These are phyloP conservation scores for Arthroderma sp. DNA, from an alignment of 2,329 filamentous ascomycete genomes.

Conservation along the genomic window DNA sequence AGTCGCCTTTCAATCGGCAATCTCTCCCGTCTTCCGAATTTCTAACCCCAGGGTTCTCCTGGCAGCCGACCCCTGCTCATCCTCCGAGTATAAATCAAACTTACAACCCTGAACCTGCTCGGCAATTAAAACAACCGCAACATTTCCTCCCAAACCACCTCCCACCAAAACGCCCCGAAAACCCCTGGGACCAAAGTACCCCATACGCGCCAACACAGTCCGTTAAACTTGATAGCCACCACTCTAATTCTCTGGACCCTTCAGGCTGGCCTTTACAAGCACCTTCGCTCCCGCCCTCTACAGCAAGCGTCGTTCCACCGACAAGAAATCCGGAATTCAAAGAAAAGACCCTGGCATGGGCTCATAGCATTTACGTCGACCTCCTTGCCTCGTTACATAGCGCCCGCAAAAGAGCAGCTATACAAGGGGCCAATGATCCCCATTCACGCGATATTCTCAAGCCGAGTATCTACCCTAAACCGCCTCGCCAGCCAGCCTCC, in stretches of 20 bases:
- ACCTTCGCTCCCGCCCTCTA: conserved; percentile 13
- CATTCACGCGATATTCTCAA: conserved; percentile 34
- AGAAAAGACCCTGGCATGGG: conserved; percentile 54
- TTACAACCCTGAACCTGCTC: conserved; percentile 17
- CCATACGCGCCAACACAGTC: conserved; percentile 11
- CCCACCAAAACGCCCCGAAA: conserved; percentile 12
- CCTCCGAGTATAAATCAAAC: conserved; percentile 7
- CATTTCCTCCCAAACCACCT: conserved; percentile 25
- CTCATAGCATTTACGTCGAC: conserved; percentile 60
- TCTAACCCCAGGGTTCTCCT: conserved; percentile 18
- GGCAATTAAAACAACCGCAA: conserved; percentile 14
- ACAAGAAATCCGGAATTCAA: conserved; percentile 43
- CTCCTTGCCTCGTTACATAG: conserved; percentile 53
- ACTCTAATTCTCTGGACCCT: conserved; percentile 11
- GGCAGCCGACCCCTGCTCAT: conserved; percentile 19
- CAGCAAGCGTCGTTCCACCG: conserved; percentile 13
- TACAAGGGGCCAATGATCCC: conserved; percentile 31
- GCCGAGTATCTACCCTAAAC: conserved; percentile 49
- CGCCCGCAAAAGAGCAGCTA: conserved; percentile 32
- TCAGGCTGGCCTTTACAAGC: conserved; percentile 14
- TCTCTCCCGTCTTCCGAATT: conserved; percentile 16
- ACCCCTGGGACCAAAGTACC: conserved; percentile 16
- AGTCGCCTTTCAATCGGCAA: conserved; percentile 17
- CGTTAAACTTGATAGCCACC: conserved; percentile 3
- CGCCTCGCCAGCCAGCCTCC: conserved; percentile 43